Evolutionary conservation across 331 rosid species (phyloP), one percentile per base, ranked within the genome.

Genomic region (Malus hybrid): DNA sequence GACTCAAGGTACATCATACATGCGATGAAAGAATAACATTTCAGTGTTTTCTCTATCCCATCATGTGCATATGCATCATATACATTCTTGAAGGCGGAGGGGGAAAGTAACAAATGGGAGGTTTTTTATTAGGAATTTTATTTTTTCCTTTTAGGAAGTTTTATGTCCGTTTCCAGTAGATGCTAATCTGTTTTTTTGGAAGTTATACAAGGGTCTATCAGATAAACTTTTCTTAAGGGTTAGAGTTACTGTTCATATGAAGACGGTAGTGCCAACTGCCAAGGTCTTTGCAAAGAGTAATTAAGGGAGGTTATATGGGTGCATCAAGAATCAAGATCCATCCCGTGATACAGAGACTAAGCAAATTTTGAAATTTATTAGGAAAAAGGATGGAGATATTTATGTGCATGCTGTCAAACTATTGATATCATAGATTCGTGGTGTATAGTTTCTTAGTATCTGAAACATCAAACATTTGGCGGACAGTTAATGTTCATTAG

Each of bases 391-490:
- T 14, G 28, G 33, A 20, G 18, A 27, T 44, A 46, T 68, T 48
- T 22, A 22, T 68, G 66, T 32, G 66, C 69, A 27, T 60, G 33
- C 29, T 42, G 42, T 60, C 56, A 73, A 60, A 60, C 29, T 12
- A 36, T 64, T 50, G 31, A 54, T n/a, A 44, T 11, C n/a, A 64
- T 46, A 44, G 46, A 74, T 74, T 33, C 15, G 29, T 4, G 54
- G 50, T 56, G 19, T 72, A 10, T 7, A 19, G 31, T 80, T 69
- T 81, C 73, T 72, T 48, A 59, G 36, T 71, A 42, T 57, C 42
- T 62, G 72, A 64, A 60, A 73, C 75, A 66, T 76, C 74, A 64
- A 60, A 73, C 75, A 66, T 76, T 77, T 62, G 59, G 33, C 48
- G 69, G 71, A 57, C 29, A 71, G 76, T 65, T 80, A 28, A 39